Percentiles rank a stretch among this genome's conserved stretches.
phyloP scores from a whole-genome alignment of 2,329 filamentous ascomycete species.

The Colletotrichum tabaci region DNA sequence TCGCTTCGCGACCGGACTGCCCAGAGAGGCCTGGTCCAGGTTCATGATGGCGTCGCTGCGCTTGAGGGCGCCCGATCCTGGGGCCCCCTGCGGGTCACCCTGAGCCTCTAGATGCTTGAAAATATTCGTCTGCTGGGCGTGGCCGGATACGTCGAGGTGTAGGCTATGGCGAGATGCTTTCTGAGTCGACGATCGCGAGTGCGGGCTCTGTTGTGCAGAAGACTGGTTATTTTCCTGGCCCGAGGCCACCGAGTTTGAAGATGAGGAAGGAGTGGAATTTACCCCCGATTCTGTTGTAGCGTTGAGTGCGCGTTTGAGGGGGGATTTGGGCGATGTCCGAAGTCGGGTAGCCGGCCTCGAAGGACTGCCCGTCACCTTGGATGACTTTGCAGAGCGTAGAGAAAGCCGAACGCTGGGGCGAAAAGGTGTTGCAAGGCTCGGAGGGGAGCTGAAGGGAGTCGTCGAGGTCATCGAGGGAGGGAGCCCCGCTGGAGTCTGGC shows the following conservation, averaged over 20 bases:
- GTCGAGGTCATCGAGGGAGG: slow-evolving; percentile 49
- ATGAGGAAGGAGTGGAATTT: slow-evolving; percentile 67
- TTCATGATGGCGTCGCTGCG: slow-evolving; percentile 93
- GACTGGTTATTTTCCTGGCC: slow-evolving; percentile 61
- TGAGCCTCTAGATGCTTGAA: slow-evolving; percentile 66
- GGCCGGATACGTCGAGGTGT: slow-evolving; percentile 70
- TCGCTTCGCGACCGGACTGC: slow-evolving; percentile 91
- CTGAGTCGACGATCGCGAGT: slow-evolving; percentile 62
- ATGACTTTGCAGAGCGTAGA: slow-evolving; percentile 73
- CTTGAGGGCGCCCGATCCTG: slow-evolving; percentile 85
- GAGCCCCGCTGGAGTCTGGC: slow-evolving; percentile 44
- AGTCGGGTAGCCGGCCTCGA: slow-evolving; percentile 71
- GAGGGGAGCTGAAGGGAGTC: slow-evolving; percentile 50
- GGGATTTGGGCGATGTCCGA: slow-evolving; percentile 84
- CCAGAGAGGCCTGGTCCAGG: slow-evolving; percentile 81
- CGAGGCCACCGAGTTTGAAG: slow-evolving; percentile 58
- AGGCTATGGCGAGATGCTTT: slow-evolving; percentile 68
- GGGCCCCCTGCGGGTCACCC: slow-evolving; percentile 60
- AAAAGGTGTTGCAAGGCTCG: slow-evolving; percentile 74
- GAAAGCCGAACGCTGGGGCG: slow-evolving; percentile 78
- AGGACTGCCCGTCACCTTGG: slow-evolving; percentile 68
- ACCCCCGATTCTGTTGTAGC: slow-evolving; percentile 76
- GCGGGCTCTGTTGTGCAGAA: slow-evolving; percentile 57
- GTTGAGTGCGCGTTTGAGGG: slow-evolving; percentile 82
- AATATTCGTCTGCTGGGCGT: slow-evolving; percentile 63